Percentiles rank a stretch among this genome's conserved stretches.
Evolutionary conservation across 2,329 filamentous ascomycete genomes (phyloP).

Genomic region (Aspergillus spinulosporus): DNA sequence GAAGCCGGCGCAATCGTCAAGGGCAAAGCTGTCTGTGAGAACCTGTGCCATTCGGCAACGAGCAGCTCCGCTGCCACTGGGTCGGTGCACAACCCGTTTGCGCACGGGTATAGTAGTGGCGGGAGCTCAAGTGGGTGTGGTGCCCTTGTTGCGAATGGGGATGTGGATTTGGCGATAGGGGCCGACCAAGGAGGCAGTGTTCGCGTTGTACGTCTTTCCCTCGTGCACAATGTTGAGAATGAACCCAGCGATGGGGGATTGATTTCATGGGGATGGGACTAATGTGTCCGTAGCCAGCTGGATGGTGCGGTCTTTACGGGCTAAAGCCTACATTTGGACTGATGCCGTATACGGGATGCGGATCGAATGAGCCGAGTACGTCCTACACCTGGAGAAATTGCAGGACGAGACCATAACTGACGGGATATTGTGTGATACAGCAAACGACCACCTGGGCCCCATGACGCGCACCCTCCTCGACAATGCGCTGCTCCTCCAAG

Average conservation of each 20-base stretch:
- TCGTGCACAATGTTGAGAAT: background rate
- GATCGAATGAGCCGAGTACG: background rate
- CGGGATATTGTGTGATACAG: constrained; percentile 11
- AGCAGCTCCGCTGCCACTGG: constrained; percentile 48
- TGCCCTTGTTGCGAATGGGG: constrained; percentile 38
- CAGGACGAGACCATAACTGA: constrained; percentile 18
- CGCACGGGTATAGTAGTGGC: constrained; percentile 34
- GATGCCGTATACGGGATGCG: background rate
- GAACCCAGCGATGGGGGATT: too few relatives aligned
- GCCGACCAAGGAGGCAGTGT: background rate
- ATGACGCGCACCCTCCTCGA: background rate
- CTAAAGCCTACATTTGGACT: background rate
- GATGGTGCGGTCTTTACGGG: background rate
- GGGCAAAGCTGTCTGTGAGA: constrained; percentile 52
- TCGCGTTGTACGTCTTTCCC: background rate
- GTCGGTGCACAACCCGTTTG: constrained; percentile 51
- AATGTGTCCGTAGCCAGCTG: background rate
- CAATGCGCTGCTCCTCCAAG: background rate
- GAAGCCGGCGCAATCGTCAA: constrained; percentile 35
- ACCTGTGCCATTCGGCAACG: constrained; percentile 46
- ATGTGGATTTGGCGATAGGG: constrained; percentile 2
- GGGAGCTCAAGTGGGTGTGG: constrained; percentile 49
- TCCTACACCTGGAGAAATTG: background rate
- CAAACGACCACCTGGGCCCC: background rate
- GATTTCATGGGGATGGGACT: background rate